phyloP scores from a whole-genome alignment of 1,284 basidiomycete species.

The Sparassis latifolia region DNA sequence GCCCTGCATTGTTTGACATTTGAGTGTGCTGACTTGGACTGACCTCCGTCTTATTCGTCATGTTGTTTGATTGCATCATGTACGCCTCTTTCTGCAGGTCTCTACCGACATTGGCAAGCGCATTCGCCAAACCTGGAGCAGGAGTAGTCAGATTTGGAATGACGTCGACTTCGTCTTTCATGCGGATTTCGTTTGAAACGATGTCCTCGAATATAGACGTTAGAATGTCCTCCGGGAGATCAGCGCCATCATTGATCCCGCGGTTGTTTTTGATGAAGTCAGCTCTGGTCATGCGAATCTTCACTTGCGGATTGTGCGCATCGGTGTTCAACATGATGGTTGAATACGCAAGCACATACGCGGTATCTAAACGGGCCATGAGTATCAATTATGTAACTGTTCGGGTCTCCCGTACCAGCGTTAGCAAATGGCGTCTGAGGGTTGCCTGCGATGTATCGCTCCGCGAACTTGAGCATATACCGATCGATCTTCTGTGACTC shows the following conservation, averaged over 20 bases:
- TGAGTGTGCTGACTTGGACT: constrained; percentile 6
- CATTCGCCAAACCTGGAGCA: constrained; percentile 71
- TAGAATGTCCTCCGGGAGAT: constrained; percentile 84
- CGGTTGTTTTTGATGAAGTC: constrained; percentile 93
- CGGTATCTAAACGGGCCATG: constrained; percentile 55
- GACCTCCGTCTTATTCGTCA: constrained; percentile 94
- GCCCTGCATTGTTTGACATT: too few relatives aligned
- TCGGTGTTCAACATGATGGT: constrained; percentile 95
- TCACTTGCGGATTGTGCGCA: constrained; percentile 90
- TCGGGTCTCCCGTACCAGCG: constrained; percentile 45
- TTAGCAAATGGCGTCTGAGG: constrained; percentile 77
- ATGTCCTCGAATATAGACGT: constrained; percentile 85
- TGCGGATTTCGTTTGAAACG: constrained; percentile 85
- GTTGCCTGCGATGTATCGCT: constrained; percentile 88
- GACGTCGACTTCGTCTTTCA: constrained; percentile 92
- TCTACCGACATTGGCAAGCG: constrained; percentile 82
- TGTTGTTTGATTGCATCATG: constrained; percentile 87
- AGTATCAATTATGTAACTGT: background rate
- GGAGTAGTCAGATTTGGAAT: constrained; percentile 38
- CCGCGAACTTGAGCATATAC: constrained; percentile 98
- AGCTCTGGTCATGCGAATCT: constrained; percentile 84
- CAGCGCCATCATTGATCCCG: constrained; percentile 86
- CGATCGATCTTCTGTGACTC: constrained; percentile 97
- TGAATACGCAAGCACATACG: constrained; percentile 91
- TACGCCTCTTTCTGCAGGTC: constrained; percentile 94